Evolutionary conservation across 805 yeast genomes (phyloP).

Genomic region (Kazachstania bromeliacearum): DNA sequence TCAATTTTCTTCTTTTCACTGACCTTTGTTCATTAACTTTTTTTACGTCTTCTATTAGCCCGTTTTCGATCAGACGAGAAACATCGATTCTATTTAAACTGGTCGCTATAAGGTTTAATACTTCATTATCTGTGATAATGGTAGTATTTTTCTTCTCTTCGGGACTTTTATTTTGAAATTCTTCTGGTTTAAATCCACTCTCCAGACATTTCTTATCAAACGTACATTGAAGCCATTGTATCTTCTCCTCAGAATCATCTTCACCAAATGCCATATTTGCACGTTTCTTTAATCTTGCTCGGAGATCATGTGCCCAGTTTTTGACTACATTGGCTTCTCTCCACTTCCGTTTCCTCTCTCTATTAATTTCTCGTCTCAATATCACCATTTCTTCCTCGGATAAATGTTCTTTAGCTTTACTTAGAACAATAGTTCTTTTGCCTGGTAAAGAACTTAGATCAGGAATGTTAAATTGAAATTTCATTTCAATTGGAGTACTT

Average conservation of each 20-base stretch:
- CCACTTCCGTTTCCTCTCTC: slow-evolving; percentile 30
- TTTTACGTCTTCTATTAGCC: slow-evolving; percentile 16
- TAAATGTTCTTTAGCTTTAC: slow-evolving; percentile 18
- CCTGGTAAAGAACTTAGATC: slow-evolving; percentile 12
- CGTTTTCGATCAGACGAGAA: slow-evolving; percentile 22
- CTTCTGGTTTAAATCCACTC: slow-evolving; percentile 4
- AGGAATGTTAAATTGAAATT: slow-evolving; percentile 15
- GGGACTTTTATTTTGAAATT: slow-evolving; percentile 4
- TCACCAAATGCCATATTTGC: slow-evolving; percentile 62
- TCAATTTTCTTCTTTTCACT: slow-evolving; percentile 7
- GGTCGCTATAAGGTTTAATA: slow-evolving; percentile 23
- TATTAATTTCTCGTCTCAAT: slow-evolving; percentile 22
- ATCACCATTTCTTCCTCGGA: slow-evolving; percentile 13
- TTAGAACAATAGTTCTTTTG: slow-evolving; percentile 16
- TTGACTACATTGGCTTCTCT: slow-evolving; percentile 54
- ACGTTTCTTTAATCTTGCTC: slow-evolving; percentile 65
- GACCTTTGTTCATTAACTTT: background rate
- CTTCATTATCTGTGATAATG: slow-evolving; percentile 22
- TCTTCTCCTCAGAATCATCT: slow-evolving; percentile 42
- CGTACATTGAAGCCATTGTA: slow-evolving; percentile 67
- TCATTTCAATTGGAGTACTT: background rate
- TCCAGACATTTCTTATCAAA: slow-evolving; percentile 44
- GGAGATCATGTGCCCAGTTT: slow-evolving; percentile 79
- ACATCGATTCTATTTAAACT: slow-evolving; percentile 20
- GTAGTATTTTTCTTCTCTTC: slow-evolving; percentile 7